Evolutionary conservation across 164 flowering plant species (phyloP).

Genomic region (Umbilicus rupestris): DNA sequence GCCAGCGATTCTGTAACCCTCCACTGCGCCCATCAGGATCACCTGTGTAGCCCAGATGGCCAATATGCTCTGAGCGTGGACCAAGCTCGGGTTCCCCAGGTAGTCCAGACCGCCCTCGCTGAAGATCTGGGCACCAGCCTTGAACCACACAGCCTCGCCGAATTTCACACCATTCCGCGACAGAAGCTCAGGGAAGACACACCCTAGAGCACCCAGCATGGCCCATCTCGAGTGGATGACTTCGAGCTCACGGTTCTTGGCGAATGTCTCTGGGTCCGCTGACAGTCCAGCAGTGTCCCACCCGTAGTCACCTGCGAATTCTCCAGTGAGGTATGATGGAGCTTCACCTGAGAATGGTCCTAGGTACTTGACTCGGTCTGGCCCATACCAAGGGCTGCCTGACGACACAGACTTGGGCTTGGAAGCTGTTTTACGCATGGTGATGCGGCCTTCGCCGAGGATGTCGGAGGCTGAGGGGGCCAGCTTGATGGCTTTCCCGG

Average conservation of each 20-base stretch:
- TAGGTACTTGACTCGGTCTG: conserved; percentile 2
- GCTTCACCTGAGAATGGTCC: conserved; percentile 9
- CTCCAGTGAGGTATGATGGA: conserved; percentile 7
- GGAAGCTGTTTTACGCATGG: background rate
- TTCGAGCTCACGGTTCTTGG: conserved; percentile 4
- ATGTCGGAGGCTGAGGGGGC: background rate
- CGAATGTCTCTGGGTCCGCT: conserved; percentile 1
- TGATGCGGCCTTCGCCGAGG: background rate
- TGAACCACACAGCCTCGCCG: conserved; percentile 6
- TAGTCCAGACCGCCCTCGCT: conserved; percentile 9
- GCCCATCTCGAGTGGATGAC: conserved; percentile 2
- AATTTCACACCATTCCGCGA: background rate
- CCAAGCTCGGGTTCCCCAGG: conserved; percentile 3
- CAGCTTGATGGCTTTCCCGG: background rate
- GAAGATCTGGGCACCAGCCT: conserved; percentile 9
- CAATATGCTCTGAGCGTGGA: conserved; percentile 1
- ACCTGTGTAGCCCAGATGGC: conserved; percentile 2
- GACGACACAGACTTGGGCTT: background rate
- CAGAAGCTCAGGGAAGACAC: background rate
- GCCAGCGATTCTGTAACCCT: background rate
- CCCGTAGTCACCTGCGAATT: conserved; percentile 7
- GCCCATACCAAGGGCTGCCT: background rate
- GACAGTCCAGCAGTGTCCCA: conserved; percentile 9
- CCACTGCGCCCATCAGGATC: conserved; percentile 3
- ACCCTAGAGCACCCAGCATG: background rate